Evolutionary conservation across 768 basidiomycete genomes (phyloP).

Genomic region (Suillus americanus): DNA sequence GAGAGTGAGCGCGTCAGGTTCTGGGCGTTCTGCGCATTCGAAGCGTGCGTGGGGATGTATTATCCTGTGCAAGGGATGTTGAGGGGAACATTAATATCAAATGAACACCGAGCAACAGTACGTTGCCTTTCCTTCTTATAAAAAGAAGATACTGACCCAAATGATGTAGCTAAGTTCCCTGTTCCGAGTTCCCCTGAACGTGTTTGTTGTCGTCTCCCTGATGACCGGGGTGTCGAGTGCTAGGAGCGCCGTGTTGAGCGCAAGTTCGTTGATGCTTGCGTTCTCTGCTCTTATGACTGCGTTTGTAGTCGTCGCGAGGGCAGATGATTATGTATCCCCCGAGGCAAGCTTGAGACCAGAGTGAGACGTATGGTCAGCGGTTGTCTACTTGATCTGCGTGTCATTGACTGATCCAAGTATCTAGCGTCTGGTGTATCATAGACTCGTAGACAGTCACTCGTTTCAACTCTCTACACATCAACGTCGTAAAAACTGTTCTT

Average conservation of each 20-base stretch:
- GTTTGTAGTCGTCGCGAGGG: slow-evolving; percentile 41
- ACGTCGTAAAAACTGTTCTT: not conserved
- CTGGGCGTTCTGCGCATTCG: slow-evolving; percentile 74
- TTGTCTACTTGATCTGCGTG: not conserved
- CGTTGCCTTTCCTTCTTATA: slow-evolving; percentile 20
- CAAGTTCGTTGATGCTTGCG: slow-evolving; percentile 54
- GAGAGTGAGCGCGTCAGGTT: slow-evolving; percentile 52
- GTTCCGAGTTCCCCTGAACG: slow-evolving; percentile 73
- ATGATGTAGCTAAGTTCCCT: slow-evolving; percentile 56
- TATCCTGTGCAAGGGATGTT: slow-evolving; percentile 79
- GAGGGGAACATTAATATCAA: slow-evolving; percentile 61
- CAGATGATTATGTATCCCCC: slow-evolving; percentile 20
- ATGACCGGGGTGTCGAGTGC: slow-evolving; percentile 69
- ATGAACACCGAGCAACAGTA: slow-evolving; percentile 76
- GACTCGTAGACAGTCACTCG: not conserved
- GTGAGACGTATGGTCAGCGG: slow-evolving; percentile 6
- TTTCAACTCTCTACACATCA: not conserved
- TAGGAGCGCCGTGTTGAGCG: slow-evolving; percentile 57
- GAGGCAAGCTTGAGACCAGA: slow-evolving; percentile 22
- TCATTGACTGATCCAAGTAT: not conserved
- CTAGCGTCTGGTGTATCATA: not conserved
- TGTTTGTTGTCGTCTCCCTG: slow-evolving; percentile 70
- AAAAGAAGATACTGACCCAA: not conserved
- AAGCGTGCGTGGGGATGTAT: slow-evolving; percentile 78
- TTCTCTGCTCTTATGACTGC: slow-evolving; percentile 62